Base-by-base conservation (phyloP, 805 yeast genomes). In the Tetrapisispora namnaoensis region DNA sequence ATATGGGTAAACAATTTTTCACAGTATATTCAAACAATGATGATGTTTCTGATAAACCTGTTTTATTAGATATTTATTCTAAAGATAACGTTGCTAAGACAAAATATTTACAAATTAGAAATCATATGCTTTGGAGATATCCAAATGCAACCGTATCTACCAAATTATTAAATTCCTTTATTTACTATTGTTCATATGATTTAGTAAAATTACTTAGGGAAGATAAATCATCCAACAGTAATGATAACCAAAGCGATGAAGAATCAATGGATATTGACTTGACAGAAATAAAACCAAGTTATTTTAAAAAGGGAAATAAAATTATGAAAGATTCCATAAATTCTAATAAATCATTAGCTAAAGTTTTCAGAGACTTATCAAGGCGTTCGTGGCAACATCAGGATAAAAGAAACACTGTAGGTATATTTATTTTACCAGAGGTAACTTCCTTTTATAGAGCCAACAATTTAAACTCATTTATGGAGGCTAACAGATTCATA, bases 381-480 rank as follows among this genome's bases (percentile, higher is more conserved):
- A 78, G 98, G 66, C 78, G 95, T 53, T 83, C 96, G 1, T 93
- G 99, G 99, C 78, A 77, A 57, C 96, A 89, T 62, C 72, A 83
- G 0, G 57, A 60, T 6, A 61, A 66, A 10, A 72, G 73, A 53
- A 86, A 81, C 48, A 76, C 82, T 0, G 76, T 93, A 17, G 84
- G 84, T 4, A 71, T 91, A 56, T 76, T 83, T 53, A 75, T 82
- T 22, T 63, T 90, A 27, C 95, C 96, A 3, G 71, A 75, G 28
- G 78, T 80, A 51, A 39, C 44, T 16, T 70, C 76, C 2, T 90
- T 90, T 60, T 75, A 86, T 51, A 77, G 98, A 55, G 75, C 85
- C 44, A 89, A 88, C 62, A 86, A 82, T 61, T 70, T 87, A 43
- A 76, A 86, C 1, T 86, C 91, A 1, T 89, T 82, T 65, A 77